Base-by-base conservation (phyloP, 352 stramenopile species). In the Globisporangium viniferum region DNA sequence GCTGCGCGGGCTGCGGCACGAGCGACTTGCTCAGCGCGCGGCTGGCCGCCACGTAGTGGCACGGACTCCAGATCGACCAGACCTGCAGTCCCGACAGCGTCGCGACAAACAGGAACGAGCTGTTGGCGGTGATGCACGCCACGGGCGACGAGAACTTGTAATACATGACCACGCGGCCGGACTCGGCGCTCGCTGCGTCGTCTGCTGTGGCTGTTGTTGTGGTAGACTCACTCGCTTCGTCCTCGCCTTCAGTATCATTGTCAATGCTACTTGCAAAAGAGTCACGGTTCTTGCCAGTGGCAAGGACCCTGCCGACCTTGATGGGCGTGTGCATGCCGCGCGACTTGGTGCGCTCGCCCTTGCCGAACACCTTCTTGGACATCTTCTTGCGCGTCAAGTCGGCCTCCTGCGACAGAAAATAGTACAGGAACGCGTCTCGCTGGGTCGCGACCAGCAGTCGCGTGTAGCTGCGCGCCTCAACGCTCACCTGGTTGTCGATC, bases 31-130 rank as follows among this genome's bases (percentile, higher is more conserved):
- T 87, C 22, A 93, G 67, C 2, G 82, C 86, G 18, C 86, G 77
- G 65, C 82, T 91, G 9, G 86, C 83, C 33, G 88, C 88, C 9
- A 92, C 71, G 29, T 89, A 88, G 62, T 94, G 84, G 66, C 88
- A 95, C 35, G 88, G 88, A 64, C 85, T 95, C 88, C 88, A 95
- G 49, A 95, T 91, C 10, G 86, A 93, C 88, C 88, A 95, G 0
- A 95, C 81, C 69, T 95, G 86, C 15, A 95, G 61, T 0, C 77
- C 81, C 1, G 85, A 82, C 5, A 84, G 74, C 36, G 88, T 90
- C 27, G 80, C 84, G 2, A 86, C 88, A 68, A 95, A 95, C 27
- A 95, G 72, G 57, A 94, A 95, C 12, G 86, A 94, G 63, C 88
- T 95, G 66, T 95, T 95, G 36, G 88, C 88, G 0, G 85, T 81